Evolutionary conservation across 768 basidiomycete genomes (phyloP), one percentile per base, ranked within the genome.

Genomic region (Pulveroboletus sp.): DNA sequence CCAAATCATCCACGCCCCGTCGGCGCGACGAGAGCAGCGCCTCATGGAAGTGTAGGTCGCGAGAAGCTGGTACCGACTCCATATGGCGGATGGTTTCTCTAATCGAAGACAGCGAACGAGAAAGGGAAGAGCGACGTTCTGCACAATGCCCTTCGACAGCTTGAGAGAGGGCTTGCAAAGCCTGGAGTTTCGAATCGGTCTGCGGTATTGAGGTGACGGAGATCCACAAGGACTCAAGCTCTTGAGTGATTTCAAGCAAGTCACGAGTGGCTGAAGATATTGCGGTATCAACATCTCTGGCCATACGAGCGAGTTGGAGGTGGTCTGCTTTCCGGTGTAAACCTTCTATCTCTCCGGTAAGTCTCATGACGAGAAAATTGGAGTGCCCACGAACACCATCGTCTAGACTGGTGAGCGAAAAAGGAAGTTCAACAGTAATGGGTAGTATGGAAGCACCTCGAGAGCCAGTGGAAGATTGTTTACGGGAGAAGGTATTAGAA

Each of bases 321-420:
- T 78, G 76, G 28, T 71, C 66, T 13, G 71, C 69, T 38, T 77
- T 73, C 47, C 76, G 73, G 17, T 73, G 64, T 30, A 90, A 64
- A 9, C 60, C 63, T 46, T 82, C 79, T 32, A 82, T 50, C 27
- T 69, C 73, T n/a, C 80, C 81, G 4, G 73, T 73, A 14, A 90
- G 74, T 50, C 77, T 71, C 70, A 90, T 80, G 43, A 81, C 70
- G 57, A 80, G 81, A n/a, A 78, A 67, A 63, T 92, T 89, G 39
- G 78, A 77, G 62, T 89, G 83, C 11, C 76, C 63, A 28, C 89
- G 83, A 50, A 90, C 83, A 47, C 72, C 70, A 37, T 79, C 76
- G 61, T 94, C 85, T 33, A 93, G 69, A 36, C 70, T 67, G 33
- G 73, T 55, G 31, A 82, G 69, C 49, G 86, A 80, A 59, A 89